Percentiles rank a stretch among this genome's conserved stretches.
These are phyloP conservation scores for Trametes versicolor DNA, from an alignment of 1,284 basidiomycete genomes.

Conservation along the genomic window DNA sequence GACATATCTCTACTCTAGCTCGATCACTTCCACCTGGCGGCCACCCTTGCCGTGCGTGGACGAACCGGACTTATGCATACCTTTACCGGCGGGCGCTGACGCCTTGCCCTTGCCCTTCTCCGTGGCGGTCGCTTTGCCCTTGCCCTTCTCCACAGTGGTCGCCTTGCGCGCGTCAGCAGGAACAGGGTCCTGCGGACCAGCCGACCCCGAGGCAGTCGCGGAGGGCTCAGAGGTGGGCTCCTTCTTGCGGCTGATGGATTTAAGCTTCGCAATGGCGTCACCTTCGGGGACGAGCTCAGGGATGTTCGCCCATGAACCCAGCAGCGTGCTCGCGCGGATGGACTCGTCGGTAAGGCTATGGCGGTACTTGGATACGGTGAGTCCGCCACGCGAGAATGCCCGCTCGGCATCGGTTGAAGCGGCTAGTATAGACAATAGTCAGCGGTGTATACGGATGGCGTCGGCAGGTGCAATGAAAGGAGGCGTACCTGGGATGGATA, in stretches of 20 bases:
- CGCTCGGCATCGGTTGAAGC: background rate
- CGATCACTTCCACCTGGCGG: no score
- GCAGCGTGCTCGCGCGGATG: background rate
- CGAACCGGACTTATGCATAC: no score
- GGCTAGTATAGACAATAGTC: background rate
- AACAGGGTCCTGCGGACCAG: no score
- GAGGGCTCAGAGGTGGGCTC: background rate
- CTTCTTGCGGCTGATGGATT: background rate
- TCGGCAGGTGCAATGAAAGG: background rate
- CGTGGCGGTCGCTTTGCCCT: no score
- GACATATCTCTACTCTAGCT: no score
- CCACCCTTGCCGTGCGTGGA: no score
- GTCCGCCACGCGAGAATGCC: background rate
- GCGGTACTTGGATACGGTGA: background rate
- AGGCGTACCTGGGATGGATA: background rate
- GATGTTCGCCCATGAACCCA: background rate
- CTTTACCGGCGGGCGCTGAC: no score
- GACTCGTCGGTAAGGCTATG: background rate
- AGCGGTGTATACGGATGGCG: no score
- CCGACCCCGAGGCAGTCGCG: no score
- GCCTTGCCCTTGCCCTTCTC: no score
- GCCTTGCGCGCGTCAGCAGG: no score
- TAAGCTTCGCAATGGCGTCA: background rate
- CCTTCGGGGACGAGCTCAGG: background rate
- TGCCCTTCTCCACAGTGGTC: no score